A percentile compares a stretch with the other conserved stretches of the same genome.
phyloP scores from a whole-genome alignment of 352 stramenopile species.

The Globisporangium uncinulatum region DNA sequence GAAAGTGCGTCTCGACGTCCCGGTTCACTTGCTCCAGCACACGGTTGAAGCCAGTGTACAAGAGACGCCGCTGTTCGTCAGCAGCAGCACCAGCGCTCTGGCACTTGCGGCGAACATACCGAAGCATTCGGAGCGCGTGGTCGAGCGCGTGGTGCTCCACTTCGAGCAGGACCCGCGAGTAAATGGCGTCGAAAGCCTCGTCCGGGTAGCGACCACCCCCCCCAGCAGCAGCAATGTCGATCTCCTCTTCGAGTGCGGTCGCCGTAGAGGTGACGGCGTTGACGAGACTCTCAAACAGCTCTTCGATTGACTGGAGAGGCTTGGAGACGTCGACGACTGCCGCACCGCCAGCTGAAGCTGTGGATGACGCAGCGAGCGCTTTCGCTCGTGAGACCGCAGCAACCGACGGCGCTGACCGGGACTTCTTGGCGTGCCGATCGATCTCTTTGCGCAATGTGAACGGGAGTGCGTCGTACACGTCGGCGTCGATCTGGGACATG shows the following conservation, averaged over 20 bases:
- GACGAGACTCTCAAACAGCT: conserved; percentile 34
- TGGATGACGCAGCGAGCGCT: conserved; percentile 1
- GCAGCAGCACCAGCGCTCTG: conserved; percentile 1
- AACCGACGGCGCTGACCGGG: conserved; percentile 4
- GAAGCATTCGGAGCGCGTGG: conserved; percentile 56
- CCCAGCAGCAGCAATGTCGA: background rate
- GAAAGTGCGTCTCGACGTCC: conserved; percentile 46
- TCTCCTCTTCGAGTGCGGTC: background rate
- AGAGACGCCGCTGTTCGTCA: conserved; percentile 6
- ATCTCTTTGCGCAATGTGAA: conserved; percentile 67
- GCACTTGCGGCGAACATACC: conserved; percentile 67
- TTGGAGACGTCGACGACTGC: background rate
- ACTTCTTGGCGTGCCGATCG: conserved; percentile 52
- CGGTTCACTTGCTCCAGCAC: conserved; percentile 55
- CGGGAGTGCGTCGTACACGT: conserved; percentile 71
- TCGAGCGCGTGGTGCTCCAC: conserved; percentile 57
- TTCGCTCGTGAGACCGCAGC: conserved; percentile 5
- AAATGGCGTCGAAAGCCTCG: conserved; percentile 63
- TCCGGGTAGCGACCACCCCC: background rate
- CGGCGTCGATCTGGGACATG: conserved; percentile 74
- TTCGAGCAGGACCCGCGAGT: conserved; percentile 65
- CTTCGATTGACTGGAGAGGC: conserved; percentile 43
- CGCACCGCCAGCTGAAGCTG: background rate
- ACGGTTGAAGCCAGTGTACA: conserved; percentile 43
- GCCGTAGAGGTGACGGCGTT: background rate